Base-by-base conservation (phyloP, 176 grass and related monocot genomes). In the Musa itinerans region DNA sequence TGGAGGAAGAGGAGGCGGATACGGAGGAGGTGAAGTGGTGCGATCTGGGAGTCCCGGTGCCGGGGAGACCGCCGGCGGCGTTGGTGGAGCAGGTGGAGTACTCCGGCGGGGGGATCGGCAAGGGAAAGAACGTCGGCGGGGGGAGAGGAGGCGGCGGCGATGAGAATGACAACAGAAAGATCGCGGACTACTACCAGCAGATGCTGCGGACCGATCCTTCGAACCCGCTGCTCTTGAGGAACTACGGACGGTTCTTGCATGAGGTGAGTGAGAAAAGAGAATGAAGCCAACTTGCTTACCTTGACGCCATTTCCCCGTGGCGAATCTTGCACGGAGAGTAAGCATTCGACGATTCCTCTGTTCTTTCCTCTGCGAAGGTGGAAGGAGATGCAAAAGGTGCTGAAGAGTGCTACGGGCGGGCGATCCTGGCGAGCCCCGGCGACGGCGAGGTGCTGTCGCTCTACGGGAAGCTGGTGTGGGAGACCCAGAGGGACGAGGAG, bases 231-330 rank as follows among this genome's bases (percentile, higher is more conserved):
- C 77, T 97, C 9, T 78, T 97, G 17, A 78, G 83, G 64, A 97
- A 97, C 85, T 97, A 97, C 81, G 93, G 85, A 62, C 79, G 72
- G 68, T 97, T 92, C 79, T 76, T 97, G 50, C 83, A 97, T 67
- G 93, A 92, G 83, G 85, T 87, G 74, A 24, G 48, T 12, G 57
- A 69, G 77, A 80, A 50, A 74, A 9, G 67, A 69, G 71, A 80
- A 50, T 78, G 14, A 16, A 11, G 53, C 52, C 15, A 10, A 63
- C 26, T 4, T 49, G 25, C 53, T 9, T 6, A 74, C 26, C 57
- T 50, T 27, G 64, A 12, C 10, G n/a, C 19, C n/a, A 7, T 65
- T 25, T 65, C 78, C 5, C 15, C 58, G 21, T 21, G 21, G 70
- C 34, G 34, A 43, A 6, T 43, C 34, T 43, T 43, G 20, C 3